Evolutionary conservation across 371 early-diverging fungal genomes (phyloP).

Genomic region (Zopfochytrium polystomum): DNA sequence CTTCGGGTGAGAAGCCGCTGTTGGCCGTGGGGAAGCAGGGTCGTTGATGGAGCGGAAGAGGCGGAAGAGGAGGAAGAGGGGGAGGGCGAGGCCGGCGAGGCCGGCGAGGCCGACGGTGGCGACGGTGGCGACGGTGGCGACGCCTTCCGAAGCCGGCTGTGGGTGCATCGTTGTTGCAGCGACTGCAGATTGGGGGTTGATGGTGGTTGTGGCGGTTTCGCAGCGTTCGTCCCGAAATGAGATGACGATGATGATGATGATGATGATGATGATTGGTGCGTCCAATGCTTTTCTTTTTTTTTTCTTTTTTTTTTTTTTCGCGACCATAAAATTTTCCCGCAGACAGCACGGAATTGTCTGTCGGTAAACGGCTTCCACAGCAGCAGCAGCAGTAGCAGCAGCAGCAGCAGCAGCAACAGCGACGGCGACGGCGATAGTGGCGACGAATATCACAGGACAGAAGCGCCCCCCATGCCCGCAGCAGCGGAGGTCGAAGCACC

Average conservation of each 20-base stretch:
- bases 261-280: not conserved
- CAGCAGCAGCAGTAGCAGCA: not conserved
- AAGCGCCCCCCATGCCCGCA: too few relatives aligned
- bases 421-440: slow-evolving; percentile 9
- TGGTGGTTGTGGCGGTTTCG: not conserved
- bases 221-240: not conserved
- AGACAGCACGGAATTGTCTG: not conserved
- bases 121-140: too few relatives aligned
- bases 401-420: not conserved
- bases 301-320: slow-evolving; percentile 1
- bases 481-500: too few relatives aligned
- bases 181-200: too few relatives aligned
- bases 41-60: too few relatives aligned
- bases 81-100: too few relatives aligned
- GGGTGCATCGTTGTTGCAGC: too few relatives aligned
- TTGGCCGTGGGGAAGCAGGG: too few relatives aligned
- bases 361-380: not conserved
- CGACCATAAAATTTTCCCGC: not conserved
- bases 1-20: too few relatives aligned
- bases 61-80: too few relatives aligned
- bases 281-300: not conserved
- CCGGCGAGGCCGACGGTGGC: too few relatives aligned
- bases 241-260: not conserved
- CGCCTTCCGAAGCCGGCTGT: too few relatives aligned
- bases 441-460: slow-evolving; percentile 15